A percentile compares a stretch with the other conserved stretches of the same genome.
phyloP scores from a whole-genome alignment of 306 rosid species.

The Castanea sativa region DNA sequence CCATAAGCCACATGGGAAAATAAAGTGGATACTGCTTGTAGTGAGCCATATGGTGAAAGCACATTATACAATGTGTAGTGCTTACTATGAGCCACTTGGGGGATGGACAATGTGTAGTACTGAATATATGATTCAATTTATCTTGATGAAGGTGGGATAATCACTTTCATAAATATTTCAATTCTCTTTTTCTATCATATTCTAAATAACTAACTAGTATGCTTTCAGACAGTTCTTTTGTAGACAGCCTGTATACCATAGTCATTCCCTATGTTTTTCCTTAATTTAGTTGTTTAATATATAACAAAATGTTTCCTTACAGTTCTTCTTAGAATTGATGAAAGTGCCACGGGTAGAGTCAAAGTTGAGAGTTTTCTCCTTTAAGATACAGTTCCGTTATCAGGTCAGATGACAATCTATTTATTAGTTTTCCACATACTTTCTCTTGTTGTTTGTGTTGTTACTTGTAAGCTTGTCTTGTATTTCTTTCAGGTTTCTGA shows the following conservation, averaged over 20 bases:
- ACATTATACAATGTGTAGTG: too few relatives aligned
- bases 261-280: too few relatives aligned
- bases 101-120: too few relatives aligned
- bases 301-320: conserved; percentile 15
- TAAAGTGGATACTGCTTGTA: too few relatives aligned
- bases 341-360: conserved; percentile 87
- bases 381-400: conserved; percentile 72
- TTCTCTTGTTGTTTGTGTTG: conserved; percentile 19
- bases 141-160: too few relatives aligned
- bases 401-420: conserved; percentile 60
- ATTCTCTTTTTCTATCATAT: background rate
- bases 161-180: background rate
- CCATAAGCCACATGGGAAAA: too few relatives aligned
- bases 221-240: conserved; percentile 55
- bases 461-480: conserved; percentile 20
- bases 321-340: conserved; percentile 91
- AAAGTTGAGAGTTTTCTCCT: conserved; percentile 90
- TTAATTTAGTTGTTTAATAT: too few relatives aligned
- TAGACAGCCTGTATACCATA: too few relatives aligned
- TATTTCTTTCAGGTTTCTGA: conserved; percentile 62
- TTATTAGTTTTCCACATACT: conserved; percentile 17
- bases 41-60: too few relatives aligned
- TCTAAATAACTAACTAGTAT: conserved; percentile 31
- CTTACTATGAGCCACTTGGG: too few relatives aligned
- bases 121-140: too few relatives aligned